These are phyloP conservation scores for Metschnikowia continentalis DNA, from an alignment of 805 yeast genomes.

Conservation along the genomic window DNA sequence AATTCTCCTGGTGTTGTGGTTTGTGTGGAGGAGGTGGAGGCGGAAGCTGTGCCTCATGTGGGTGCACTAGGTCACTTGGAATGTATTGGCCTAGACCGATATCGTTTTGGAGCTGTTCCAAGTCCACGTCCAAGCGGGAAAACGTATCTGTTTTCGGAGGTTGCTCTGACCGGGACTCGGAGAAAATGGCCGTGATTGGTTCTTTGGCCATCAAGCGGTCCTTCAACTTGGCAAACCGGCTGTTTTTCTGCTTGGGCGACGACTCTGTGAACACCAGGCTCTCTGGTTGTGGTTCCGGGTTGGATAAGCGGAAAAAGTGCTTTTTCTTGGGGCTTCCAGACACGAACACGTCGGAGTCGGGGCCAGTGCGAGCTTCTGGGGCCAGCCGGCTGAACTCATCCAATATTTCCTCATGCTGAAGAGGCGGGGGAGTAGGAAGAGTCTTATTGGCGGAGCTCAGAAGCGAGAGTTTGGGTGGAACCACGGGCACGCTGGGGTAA, in stretches of 20 bases:
- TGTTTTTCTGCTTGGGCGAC: constrained; percentile 20
- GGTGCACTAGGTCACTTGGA: constrained; percentile 2
- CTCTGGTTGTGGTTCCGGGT: constrained; percentile 7
- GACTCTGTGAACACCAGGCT: constrained; percentile 14
- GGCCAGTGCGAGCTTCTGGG: constrained; percentile 7
- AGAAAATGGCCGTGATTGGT: constrained; percentile 24
- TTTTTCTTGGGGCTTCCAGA: constrained; percentile 3
- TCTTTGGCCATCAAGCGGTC: constrained; percentile 32
- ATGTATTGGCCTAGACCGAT: constrained; percentile 8
- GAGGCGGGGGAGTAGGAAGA: constrained; percentile 10
- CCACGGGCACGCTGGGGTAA: constrained; percentile 55
- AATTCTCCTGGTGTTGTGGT: background rate
- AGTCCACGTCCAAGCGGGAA: constrained; percentile 1
- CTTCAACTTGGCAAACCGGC: constrained; percentile 30
- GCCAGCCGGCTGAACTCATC: constrained; percentile 10
- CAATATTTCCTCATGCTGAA: constrained; percentile 1
- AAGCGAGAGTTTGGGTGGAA: constrained; percentile 34
- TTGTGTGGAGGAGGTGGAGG: constrained; percentile 18
- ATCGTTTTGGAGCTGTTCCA: constrained; percentile 4
- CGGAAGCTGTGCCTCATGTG: constrained; percentile 12
- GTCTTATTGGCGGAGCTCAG: constrained; percentile 2
- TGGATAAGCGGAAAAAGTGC: constrained; percentile 10
- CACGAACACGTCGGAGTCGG: constrained; percentile 13
- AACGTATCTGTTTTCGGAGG: background rate
- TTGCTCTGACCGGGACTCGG: background rate